A percentile compares a stretch with the other conserved stretches of the same genome.
Conservation (phyloP, 345 rosid species). For the Arabis alpina region DNA sequence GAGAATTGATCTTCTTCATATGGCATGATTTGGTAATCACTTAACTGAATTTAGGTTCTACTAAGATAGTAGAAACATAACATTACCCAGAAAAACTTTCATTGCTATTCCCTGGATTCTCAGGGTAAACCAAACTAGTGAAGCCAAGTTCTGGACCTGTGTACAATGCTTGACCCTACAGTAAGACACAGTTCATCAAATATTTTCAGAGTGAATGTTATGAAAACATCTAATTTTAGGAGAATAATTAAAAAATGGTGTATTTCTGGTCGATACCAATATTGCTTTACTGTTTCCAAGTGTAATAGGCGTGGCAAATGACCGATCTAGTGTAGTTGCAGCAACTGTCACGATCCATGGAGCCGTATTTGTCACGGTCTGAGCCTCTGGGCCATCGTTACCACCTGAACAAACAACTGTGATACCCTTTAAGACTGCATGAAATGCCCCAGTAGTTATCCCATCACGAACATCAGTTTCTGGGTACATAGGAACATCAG, state of each 20-base stretch:
- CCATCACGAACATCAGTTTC: conserved; percentile 46
- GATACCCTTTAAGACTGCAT: conserved; percentile 51
- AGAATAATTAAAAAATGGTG: background rate
- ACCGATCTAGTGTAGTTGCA: conserved; percentile 58
- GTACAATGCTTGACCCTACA: conserved; percentile 45
- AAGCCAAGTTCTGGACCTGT: conserved; percentile 45
- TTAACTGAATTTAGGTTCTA: background rate
- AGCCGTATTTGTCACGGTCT: conserved; percentile 51
- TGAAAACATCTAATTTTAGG: background rate
- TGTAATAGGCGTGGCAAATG: conserved; percentile 46
- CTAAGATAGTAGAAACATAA: background rate
- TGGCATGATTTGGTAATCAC: background rate
- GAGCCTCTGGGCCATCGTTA: conserved; percentile 48
- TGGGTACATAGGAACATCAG: conserved; percentile 27
- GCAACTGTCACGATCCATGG: conserved; percentile 61
- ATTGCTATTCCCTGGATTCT: conserved; percentile 37
- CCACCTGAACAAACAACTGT: conserved; percentile 48
- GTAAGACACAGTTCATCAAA: background rate
- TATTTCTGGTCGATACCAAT: conserved; percentile 36
- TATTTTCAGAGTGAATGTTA: background rate
- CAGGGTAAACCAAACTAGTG: conserved; percentile 49
- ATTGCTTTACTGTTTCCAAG: conserved; percentile 44
- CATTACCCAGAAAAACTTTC: conserved; percentile 32
- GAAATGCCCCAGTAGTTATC: conserved; percentile 51
- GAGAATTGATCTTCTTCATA: background rate